Evolutionary conservation across 371 early-diverging fungal genomes (phyloP), one percentile per base, ranked within the genome.

Genomic region (Conidiobolus incongruus): DNA sequence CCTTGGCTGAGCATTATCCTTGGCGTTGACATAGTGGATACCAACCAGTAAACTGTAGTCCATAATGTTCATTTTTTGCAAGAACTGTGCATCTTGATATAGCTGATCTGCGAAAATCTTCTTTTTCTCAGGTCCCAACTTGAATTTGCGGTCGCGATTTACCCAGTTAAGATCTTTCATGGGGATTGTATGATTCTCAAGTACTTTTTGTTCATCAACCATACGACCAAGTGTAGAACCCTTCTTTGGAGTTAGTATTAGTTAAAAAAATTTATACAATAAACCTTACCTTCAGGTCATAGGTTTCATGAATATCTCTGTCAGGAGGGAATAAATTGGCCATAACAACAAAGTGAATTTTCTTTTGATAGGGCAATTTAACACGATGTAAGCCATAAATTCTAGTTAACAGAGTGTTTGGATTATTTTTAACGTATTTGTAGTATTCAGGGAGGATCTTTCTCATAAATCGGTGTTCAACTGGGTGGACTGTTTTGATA

Each of bases 301-400:
- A 96, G 21, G 77, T 79, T 52, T 83, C 81, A 52, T 96, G 95
- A 29, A 96, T 87, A 58, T 94, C 91, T 53, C 83, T 80, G 65
- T 86, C 82, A 11, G 92, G 76, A 2, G 97, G 95, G 55, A 91
- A 80, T 13, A 94, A 83, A 52, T 96, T 96, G 44, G 84, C 89
- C 97, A 96, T 96, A 28, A 96, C 91, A 11, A 96, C 85, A 62
- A 96, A 96, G 56, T 94, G 91, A 30, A 93, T 85, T 59, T 92
- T 91, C 34, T 74, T 63, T 28, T 83, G 77, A 35, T 76, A 80
- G 7, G 93, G 91, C 38, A 88, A 60, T 62, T 91, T 92, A 48
- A 94, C 87, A 32, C 97, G 77, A 54, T 94, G 93, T 20, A 96
- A 58, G 6, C 95, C 95, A 56, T 85, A 91, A 48, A 89, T 83